These are phyloP conservation scores for Rosa lucieae DNA, from an alignment of 306 rosid species.

Conservation along the genomic window DNA sequence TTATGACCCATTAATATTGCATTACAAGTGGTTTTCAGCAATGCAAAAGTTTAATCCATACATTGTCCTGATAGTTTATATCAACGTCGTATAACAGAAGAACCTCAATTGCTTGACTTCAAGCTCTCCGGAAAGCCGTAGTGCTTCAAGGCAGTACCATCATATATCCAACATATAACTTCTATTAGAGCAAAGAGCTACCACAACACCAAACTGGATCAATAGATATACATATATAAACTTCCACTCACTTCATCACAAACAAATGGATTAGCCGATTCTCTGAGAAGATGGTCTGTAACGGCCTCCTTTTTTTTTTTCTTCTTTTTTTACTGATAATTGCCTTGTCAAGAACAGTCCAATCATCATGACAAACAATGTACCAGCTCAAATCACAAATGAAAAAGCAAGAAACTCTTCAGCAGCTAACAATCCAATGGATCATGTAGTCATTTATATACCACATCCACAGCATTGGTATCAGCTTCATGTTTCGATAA, in stretches of 20 bases:
- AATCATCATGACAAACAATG: conserved; percentile 62
- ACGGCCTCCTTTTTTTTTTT: conserved; percentile 31
- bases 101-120: conserved; percentile 65
- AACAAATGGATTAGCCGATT: conserved; percentile 81
- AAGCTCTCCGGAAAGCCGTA: conserved; percentile 85
- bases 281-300: conserved; percentile 73
- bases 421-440: background rate
- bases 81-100: conserved; percentile 77
- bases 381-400: conserved; percentile 11
- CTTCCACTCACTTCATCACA: conserved; percentile 67
- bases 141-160: conserved; percentile 91
- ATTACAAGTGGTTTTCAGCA: conserved; percentile 13
- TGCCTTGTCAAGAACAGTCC: conserved; percentile 79
- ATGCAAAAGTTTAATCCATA: conserved; percentile 29
- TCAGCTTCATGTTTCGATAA: conserved; percentile 72
- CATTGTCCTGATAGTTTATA: conserved; percentile 78
- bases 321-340: conserved; percentile 62
- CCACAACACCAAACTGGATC: background rate
- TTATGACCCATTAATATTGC: conserved; percentile 1
- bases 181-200: conserved; percentile 6
- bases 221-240: background rate
- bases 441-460: conserved; percentile 28
- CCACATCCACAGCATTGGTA: conserved; percentile 81
- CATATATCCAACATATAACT: conserved; percentile 50
- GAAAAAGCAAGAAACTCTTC: background rate